These are phyloP conservation scores for Tylopilus rubrobrunneus DNA, from an alignment of 768 basidiomycete species.

Conservation along the genomic window DNA sequence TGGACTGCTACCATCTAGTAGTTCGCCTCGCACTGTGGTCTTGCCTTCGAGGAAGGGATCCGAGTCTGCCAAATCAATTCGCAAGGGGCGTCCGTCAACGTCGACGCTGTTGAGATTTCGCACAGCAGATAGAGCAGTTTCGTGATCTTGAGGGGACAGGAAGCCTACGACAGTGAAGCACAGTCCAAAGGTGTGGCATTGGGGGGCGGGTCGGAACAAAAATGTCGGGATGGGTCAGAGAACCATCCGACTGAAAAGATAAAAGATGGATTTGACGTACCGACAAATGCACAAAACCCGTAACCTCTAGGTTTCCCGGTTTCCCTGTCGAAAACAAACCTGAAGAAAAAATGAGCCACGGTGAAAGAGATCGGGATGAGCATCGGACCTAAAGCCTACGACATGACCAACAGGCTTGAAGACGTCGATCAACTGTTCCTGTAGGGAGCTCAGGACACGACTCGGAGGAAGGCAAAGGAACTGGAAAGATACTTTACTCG, in stretches of 20 bases:
- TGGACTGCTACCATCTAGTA: constrained; percentile 58
- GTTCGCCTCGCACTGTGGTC: constrained; percentile 81
- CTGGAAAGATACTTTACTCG: constrained; percentile 42
- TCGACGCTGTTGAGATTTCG: constrained; percentile 93
- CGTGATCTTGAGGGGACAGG: constrained; percentile 63
- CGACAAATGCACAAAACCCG: constrained; percentile 90
- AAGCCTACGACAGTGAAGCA: constrained; percentile 14
- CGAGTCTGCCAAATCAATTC: constrained; percentile 92
- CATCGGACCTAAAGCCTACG: constrained; percentile 71
- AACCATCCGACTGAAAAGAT: constrained; percentile 19
- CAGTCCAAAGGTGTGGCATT: constrained; percentile 6
- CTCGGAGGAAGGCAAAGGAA: background rate
- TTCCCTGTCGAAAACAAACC: constrained; percentile 85
- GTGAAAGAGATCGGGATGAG: background rate
- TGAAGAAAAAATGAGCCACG: constrained; percentile 27
- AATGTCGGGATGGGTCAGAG: constrained; percentile 38
- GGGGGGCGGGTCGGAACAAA: constrained; percentile 9
- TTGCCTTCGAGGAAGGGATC: constrained; percentile 90
- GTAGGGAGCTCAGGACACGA: constrained; percentile 9
- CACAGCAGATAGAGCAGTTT: constrained; percentile 92
- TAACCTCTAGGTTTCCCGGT: constrained; percentile 95
- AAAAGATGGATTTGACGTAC: constrained; percentile 48
- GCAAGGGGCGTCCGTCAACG: constrained; percentile 86
- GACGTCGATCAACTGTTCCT: constrained; percentile 83
- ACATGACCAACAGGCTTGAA: constrained; percentile 89